Conservation (phyloP, 768 basidiomycete genomes). For the Roridomyces roridus region DNA sequence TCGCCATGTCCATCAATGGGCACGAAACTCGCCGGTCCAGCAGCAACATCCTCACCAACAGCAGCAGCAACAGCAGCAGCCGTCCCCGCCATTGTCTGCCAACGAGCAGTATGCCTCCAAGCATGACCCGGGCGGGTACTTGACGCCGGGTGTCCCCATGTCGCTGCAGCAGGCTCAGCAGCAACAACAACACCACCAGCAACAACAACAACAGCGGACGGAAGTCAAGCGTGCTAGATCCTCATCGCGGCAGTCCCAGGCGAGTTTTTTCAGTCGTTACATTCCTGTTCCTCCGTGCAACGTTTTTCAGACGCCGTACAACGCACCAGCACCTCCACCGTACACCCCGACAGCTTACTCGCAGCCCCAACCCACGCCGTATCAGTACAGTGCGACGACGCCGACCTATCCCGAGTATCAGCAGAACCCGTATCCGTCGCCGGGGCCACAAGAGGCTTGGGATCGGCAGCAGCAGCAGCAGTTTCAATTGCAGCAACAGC, state of each 20-base stretch:
- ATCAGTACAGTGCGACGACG: conserved; percentile 6
- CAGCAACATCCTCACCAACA: conserved; percentile 47
- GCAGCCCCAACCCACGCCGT: conserved; percentile 11
- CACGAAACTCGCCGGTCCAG: conserved; percentile 35
- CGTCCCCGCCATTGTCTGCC: conserved; percentile 53
- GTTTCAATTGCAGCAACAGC: conserved; percentile 33
- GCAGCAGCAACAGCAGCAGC: conserved; percentile 50
- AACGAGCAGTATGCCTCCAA: conserved; percentile 55
- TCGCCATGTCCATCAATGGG: conserved; percentile 41
- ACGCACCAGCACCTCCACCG: conserved; percentile 3
- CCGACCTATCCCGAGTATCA: conserved; percentile 2
- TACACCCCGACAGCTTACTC: not conserved
- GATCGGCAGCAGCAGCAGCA: conserved; percentile 39
- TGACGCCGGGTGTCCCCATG: conserved; percentile 40
- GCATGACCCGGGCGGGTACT: conserved; percentile 56
- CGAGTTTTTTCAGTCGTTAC: not conserved
- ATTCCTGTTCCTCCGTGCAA: conserved; percentile 8
- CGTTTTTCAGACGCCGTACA: conserved; percentile 10
- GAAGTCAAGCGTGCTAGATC: conserved; percentile 10
- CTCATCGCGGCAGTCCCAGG: conserved; percentile 23
- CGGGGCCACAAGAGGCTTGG: conserved; percentile 48
- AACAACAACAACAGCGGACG: not conserved
- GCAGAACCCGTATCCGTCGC: conserved; percentile 52
- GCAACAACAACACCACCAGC: conserved; percentile 5
- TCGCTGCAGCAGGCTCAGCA: conserved; percentile 21